Percentiles rank a stretch among this genome's conserved stretches.
Evolutionary conservation across 1,139 yeast genomes (phyloP).

Genomic region (Candida labiduridarum): DNA sequence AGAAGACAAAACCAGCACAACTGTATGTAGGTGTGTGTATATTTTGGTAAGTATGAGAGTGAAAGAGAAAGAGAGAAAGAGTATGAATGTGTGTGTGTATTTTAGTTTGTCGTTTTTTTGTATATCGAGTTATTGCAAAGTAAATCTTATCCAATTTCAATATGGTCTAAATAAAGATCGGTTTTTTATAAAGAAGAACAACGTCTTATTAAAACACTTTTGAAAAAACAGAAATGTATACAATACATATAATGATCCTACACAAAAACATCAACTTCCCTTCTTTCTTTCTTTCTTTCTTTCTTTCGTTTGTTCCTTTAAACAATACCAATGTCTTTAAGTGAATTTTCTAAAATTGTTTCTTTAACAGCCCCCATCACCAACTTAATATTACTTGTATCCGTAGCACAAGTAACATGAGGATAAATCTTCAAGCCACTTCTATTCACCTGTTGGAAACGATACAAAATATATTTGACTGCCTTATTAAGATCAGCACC

Average conservation of each 20-base stretch:
- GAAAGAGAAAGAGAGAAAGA: too few relatives aligned
- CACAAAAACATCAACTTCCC: background rate
- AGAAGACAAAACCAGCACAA: background rate
- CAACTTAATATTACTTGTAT: constrained; percentile 82
- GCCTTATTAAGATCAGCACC: constrained; percentile 89
- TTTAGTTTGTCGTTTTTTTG: background rate
- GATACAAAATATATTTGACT: constrained; percentile 91
- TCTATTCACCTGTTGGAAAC: constrained; percentile 83
- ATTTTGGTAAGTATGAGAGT: too few relatives aligned
- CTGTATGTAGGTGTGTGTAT: too few relatives aligned
- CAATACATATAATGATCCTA: background rate
- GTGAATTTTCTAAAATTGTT: constrained; percentile 80
- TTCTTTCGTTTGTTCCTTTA: constrained; percentile 17
- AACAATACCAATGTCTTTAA: constrained; percentile 83
- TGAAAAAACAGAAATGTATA: too few relatives aligned
- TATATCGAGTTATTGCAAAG: too few relatives aligned
- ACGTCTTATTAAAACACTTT: too few relatives aligned
- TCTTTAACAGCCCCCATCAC: constrained; percentile 93
- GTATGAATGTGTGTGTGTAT: background rate
- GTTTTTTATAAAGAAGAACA: too few relatives aligned
- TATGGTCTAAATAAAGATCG: too few relatives aligned
- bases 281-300: background rate
- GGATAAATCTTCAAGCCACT: constrained; percentile 84
- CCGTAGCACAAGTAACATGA: constrained; percentile 93
- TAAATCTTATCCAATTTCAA: too few relatives aligned